Percentiles rank a stretch among this genome's conserved stretches.
Conservation (phyloP, 441 rosid species). For the Dalechampia spathulata region DNA sequence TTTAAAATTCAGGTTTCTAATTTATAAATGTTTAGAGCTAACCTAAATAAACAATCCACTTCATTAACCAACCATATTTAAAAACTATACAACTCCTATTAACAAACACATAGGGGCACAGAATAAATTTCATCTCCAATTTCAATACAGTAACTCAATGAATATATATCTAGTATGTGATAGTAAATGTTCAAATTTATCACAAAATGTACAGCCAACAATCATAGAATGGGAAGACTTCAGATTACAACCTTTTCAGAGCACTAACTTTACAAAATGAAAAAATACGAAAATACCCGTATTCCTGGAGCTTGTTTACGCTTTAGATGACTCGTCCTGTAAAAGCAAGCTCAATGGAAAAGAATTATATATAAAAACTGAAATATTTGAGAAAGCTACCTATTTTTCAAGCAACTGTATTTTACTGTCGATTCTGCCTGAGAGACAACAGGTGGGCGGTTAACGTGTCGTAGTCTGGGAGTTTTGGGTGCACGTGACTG, state of each 20-base stretch:
- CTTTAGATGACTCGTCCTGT: background rate
- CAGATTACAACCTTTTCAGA: background rate
- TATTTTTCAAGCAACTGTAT: background rate
- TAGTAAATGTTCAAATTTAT: background rate
- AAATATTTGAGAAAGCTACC: background rate
- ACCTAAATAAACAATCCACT: too few species aligned
- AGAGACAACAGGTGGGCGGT: conserved; percentile 50
- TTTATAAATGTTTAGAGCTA: too few species aligned
- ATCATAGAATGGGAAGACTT: background rate
- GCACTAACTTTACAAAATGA: background rate
- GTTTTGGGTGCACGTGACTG: conserved; percentile 93
- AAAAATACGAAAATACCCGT: background rate
- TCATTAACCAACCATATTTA: too few species aligned
- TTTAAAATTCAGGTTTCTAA: too few species aligned
- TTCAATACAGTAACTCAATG: background rate
- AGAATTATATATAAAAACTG: background rate
- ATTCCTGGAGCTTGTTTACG: background rate
- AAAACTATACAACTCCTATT: too few species aligned
- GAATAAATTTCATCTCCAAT: background rate
- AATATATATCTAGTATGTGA: background rate
- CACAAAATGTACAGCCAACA: background rate
- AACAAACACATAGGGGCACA: too few species aligned
- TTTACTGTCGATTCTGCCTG: conserved; percentile 39
- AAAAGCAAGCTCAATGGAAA: conserved; percentile 5
- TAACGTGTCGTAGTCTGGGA: conserved; percentile 67